Evolutionary conservation across 306 rosid species (phyloP).

Genomic region (Ormosia emarginata): DNA sequence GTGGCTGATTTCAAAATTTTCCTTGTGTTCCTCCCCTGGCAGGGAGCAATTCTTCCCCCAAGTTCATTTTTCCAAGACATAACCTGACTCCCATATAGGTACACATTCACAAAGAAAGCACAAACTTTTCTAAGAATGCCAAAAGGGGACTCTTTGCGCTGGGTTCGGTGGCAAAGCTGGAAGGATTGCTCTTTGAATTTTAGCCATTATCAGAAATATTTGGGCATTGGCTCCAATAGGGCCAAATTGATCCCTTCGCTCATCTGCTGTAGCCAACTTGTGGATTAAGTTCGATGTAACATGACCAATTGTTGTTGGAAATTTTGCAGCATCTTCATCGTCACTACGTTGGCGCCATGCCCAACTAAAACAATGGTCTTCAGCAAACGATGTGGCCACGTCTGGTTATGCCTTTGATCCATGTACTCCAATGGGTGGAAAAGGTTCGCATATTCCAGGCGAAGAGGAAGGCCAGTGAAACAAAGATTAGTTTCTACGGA

Average conservation of each 20-base stretch:
- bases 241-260: background rate
- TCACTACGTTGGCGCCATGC: background rate
- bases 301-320: background rate
- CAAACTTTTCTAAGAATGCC: background rate
- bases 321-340: background rate
- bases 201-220: background rate
- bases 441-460: background rate
- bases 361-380: background rate
- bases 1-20: background rate
- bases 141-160: background rate
- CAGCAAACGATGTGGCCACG: background rate
- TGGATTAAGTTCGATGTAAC: background rate
- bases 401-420: background rate
- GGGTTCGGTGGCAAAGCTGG: background rate
- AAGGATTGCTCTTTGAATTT: background rate
- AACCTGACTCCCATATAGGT: background rate
- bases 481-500: background rate
- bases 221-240: background rate
- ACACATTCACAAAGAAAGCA: background rate
- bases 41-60: background rate
- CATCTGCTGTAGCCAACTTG: background rate
- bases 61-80: background rate
- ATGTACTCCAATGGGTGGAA: background rate
- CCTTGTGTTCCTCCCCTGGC: background rate
- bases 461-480: background rate